Evolutionary conservation across 1,139 yeast species (phyloP), one percentile per base, ranked within the genome.

Genomic region (Suhomyces terraborum): DNA sequence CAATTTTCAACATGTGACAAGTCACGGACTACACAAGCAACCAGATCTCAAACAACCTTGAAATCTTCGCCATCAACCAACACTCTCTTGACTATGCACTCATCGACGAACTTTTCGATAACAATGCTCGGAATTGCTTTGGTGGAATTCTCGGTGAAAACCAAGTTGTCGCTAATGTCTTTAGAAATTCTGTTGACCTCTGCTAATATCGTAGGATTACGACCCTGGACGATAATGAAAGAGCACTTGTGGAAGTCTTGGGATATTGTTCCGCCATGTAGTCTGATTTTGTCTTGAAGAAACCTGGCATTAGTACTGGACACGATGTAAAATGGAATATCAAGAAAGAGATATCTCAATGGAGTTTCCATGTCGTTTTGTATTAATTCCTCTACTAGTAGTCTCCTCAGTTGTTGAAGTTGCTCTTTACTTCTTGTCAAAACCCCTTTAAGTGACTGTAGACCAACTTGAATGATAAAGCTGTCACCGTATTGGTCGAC

Each of bases 401-500:
- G 42, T 9, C 40, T 32, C 17, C 45, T 34, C 23, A 42, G 41
- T 0, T 45, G 38, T 5, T 46, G 38, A 10, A 57, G 31, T 33
- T 38, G 46, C 17, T 13, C 35, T 5, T 40, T 51, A 10, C 34
- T 43, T 47, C 49, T 35, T 4, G 36, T 33, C 2, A 25, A 28
- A 18, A 45, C 47, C 8, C 27, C 34, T 6, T 19, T 27, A 3
- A 38, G 31, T 4, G 8, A 18, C n/a, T 21, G 8, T 10, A 43
- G 6, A 17, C 27, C 29, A 3, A 45, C 51, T 8, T 61, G 62
- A 3, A 67, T 55, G 9, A 62, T 59, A 46, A 61, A 74, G 48
- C 88, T 81, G 55, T 81, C 84, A 0, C 86, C 86, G 54, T 49
- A 77, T 13, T 46, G 48, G 53, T 84, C 88, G 0, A 70, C 67